Percentiles rank a stretch among this genome's conserved stretches.
These are phyloP conservation scores for Pezicula radicicola DNA, from an alignment of 2,329 filamentous ascomycete species.

Conservation along the genomic window DNA sequence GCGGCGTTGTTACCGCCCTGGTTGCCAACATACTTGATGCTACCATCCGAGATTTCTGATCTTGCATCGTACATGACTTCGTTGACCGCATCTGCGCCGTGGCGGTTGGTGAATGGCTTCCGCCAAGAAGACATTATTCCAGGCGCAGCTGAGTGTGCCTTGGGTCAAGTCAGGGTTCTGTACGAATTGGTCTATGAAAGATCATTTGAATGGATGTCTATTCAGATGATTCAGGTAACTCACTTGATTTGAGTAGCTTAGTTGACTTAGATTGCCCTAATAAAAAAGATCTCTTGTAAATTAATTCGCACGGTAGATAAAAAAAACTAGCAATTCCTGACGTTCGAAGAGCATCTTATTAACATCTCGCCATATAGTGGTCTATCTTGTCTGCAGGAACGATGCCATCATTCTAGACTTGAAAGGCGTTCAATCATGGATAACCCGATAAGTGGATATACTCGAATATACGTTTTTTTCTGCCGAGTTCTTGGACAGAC, in stretches of 20 bases:
- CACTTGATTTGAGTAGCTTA: too few relatives aligned
- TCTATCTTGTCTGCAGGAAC: not conserved
- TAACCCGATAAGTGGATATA: not conserved
- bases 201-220: too few relatives aligned
- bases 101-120: not conserved
- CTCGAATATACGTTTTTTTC: not conserved
- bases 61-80: not conserved
- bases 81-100: not conserved
- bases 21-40: constrained; percentile 3
- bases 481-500: not conserved
- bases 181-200: too few relatives aligned
- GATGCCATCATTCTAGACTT: not conserved
- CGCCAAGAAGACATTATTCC: not conserved
- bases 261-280: too few relatives aligned
- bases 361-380: not conserved
- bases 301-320: too few relatives aligned
- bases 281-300: too few relatives aligned
- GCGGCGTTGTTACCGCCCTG: constrained; percentile 40
- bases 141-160: not conserved
- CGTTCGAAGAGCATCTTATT: not conserved
- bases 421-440: not conserved
- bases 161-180: not conserved
- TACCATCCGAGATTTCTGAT: constrained; percentile 1
- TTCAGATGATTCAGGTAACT: too few relatives aligned
- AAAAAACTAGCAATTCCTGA: not conserved